Base-by-base conservation (phyloP, 2,329 filamentous ascomycete genomes). In the Aspergillus sojae region DNA sequence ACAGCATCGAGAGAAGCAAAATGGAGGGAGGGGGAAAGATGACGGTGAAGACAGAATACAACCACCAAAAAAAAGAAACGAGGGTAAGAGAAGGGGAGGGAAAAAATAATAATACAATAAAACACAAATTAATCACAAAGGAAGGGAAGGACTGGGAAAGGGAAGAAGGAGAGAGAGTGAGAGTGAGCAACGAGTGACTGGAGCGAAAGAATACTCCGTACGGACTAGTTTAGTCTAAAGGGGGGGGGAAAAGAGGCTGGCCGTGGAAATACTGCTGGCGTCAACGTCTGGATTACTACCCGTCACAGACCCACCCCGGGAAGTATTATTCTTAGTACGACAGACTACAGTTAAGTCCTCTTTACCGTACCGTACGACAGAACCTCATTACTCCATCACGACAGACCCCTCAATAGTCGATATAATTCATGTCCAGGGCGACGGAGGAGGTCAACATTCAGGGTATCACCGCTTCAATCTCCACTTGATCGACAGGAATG, bases 1-100 rank as follows among this genome's bases (percentile, higher is more conserved):
- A 73, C 69, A 70, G 66, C 72, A 75, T 67, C 71, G 65, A 69
- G 67, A 58, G 36, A 14, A 26, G 21, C 21, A 48, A 60, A 63
- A 41, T 56, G 36, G 58, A 52, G 60, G 26, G 41, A 61, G 21
- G 55, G 57, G 30, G 50, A 16, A 36, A 36, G 34, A 16, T 36
- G 34, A 36, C 34, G 36, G 36, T n/a, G 36, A 41, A 19, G 36
- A 41, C 36, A 41, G 19, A 14, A 41, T 19, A 19, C 36, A 41
- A 41, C 36, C 36, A 41, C 58, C 21, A n/a, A 39, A 36, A 36
- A 36, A 34, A 41, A 28, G 12, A 21, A 54, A 45, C 54, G 57
- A 56, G 57, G 56, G 58, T 32, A 41, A 45, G 54, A 43, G 39
- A 56, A 54, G 56, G 21, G 56, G 21, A 41, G 46, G 32, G 19